Percentiles rank a stretch among this genome's conserved stretches.
These are phyloP conservation scores for Fusarium cicatricum DNA, from an alignment of 2,329 filamentous ascomycete species.

Conservation along the genomic window DNA sequence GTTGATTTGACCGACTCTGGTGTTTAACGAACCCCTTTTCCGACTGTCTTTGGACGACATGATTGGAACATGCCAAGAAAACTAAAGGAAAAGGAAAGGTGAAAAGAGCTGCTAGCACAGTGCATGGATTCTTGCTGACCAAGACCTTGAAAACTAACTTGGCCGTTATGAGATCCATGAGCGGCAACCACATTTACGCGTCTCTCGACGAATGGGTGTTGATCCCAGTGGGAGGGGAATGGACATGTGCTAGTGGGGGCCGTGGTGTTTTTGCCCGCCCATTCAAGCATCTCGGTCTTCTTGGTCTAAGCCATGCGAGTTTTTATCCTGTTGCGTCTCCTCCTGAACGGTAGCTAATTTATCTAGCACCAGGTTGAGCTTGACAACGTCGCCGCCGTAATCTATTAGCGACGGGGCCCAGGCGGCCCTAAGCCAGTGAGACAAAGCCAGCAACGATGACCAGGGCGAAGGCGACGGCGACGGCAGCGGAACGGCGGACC, in stretches of 20 bases:
- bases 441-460: constrained; percentile 24
- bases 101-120: constrained; percentile 9
- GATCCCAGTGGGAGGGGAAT: constrained; percentile 36
- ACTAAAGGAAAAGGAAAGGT: neutral
- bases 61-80: neutral
- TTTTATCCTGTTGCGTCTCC: constrained; percentile 13
- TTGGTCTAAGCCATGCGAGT: neutral
- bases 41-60: neutral
- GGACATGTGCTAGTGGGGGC: constrained; percentile 24
- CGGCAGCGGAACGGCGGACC: constrained; percentile 5
- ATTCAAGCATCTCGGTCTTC: constrained; percentile 12
- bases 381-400: constrained; percentile 29
- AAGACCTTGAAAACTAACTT: constrained; percentile 11
- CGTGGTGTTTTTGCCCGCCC: constrained; percentile 5
- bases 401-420: constrained; percentile 29
- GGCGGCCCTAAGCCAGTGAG: constrained; percentile 15
- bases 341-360: constrained; percentile 21
- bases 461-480: neutral
- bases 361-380: constrained; percentile 7
- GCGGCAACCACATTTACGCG: constrained; percentile 21
- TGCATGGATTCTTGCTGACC: constrained; percentile 14
- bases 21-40: neutral
- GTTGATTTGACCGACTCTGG: neutral
- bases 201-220: constrained; percentile 35
- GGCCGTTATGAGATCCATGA: constrained; percentile 26